Base-by-base conservation (phyloP, 2,329 filamentous ascomycete genomes). In the Elsinoe arachidis region DNA sequence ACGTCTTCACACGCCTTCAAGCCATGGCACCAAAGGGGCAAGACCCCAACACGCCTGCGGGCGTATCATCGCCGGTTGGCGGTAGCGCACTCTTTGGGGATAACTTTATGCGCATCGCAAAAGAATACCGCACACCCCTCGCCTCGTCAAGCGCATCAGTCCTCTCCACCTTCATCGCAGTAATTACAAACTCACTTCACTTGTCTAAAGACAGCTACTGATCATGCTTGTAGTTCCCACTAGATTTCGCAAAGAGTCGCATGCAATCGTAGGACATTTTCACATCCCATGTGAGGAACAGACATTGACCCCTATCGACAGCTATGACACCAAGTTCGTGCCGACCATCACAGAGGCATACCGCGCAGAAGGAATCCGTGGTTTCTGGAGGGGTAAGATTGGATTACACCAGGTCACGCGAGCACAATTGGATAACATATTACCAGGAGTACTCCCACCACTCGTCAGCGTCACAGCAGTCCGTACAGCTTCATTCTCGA, bases 181-280 rank as follows among this genome's bases (percentile, higher is more conserved):
- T 81, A 67, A 65, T 76, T 67, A 26, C 15, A 35, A 33, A 17
- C n/a, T 17, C 11, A 43, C 15, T 17, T 21, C 23, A 19, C 23
- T 39, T 15, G 23, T 5, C 10, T 14, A 23, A n/a, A 33, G 15
- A 53, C 12, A 6, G 11, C 15, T 33, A 55, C 46, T 55, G 44
- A 62, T 39, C 15, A 12, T 30, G 35, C 43, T 34, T 17, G 17
- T 55, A 79, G 76, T 95, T 92, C 68, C 89, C 89, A 19, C 81
- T 95, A 64, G 89, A 95, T 71, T 92, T 89, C 66, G 86, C 92
- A 69, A 95, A 95, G 77, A 91, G 87, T 57, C 87, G 89, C 67
- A 89, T 93, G 83, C 89, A 95, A 76, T 88, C 87, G 63, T 74
- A 71, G 61, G 72, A 63, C 46, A 26, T 52, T 19, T 53, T 23